Evolutionary conservation across 805 yeast genomes (phyloP).

Genomic region (Kluyveromyces aestuarii): DNA sequence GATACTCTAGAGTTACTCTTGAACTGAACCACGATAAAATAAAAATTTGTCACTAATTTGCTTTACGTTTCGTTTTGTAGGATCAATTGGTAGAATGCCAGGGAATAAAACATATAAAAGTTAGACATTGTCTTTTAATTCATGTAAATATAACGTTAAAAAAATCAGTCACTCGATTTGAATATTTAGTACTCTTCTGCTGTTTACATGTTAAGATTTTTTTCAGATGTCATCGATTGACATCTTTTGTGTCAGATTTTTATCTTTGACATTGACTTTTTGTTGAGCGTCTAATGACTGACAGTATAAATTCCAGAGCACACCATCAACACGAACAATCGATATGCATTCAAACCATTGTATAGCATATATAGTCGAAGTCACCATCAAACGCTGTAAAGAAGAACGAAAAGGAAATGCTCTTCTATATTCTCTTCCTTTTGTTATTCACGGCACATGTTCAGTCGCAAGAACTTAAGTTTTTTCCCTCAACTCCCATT

Average conservation of each 20-base stretch:
- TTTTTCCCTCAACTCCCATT: conserved; percentile 7
- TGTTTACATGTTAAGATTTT: no score
- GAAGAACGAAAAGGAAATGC: background rate
- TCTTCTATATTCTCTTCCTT: background rate
- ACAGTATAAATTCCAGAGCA: no score
- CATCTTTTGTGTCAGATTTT: background rate
- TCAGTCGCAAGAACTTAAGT: background rate
- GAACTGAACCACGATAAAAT: background rate
- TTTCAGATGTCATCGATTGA: background rate
- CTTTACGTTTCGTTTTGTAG: background rate
- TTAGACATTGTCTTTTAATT: background rate
- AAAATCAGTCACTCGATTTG: background rate
- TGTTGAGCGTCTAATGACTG: background rate
- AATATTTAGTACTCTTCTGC: background rate
- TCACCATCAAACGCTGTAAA: background rate
- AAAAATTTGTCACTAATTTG: conserved; percentile 6
- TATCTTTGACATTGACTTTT: background rate
- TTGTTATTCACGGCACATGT: background rate
- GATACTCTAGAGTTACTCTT: conserved; percentile 1
- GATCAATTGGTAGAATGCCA: background rate
- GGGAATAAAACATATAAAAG: no score
- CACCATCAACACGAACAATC: no score
- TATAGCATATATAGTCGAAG: no score
- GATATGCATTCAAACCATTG: no score
- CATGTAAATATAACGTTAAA: background rate